These are phyloP conservation scores for Pichia kudriavzevii DNA, from an alignment of 1,139 yeast species.

Conservation along the genomic window DNA sequence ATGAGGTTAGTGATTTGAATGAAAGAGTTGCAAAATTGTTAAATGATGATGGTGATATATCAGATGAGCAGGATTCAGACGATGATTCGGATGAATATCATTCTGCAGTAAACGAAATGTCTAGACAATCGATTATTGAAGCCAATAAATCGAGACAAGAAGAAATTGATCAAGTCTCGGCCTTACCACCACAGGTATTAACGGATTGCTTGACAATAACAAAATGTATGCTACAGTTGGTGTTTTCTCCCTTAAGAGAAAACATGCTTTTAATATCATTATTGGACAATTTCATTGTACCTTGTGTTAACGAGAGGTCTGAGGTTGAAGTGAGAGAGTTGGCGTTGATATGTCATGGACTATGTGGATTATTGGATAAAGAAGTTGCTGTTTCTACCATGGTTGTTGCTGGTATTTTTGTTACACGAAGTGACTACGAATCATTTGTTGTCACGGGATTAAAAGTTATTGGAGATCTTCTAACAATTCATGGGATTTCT, in stretches of 20 bases:
- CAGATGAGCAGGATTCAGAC: conserved; percentile 26
- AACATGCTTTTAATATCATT: conserved; percentile 68
- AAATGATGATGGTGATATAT: conserved; percentile 19
- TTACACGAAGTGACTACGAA: conserved; percentile 47
- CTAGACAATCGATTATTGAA: conserved; percentile 23
- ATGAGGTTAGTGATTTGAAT: conserved; percentile 9
- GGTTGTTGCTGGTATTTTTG: conserved; percentile 58
- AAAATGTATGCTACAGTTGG: conserved; percentile 62
- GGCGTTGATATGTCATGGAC: conserved; percentile 72
- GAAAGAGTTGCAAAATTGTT: conserved; percentile 5
- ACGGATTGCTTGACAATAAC: conserved; percentile 64
- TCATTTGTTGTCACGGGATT: conserved; percentile 55
- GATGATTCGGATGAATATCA: conserved; percentile 41
- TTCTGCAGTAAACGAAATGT: conserved; percentile 38
- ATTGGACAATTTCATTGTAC: conserved; percentile 71
- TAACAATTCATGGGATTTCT: conserved; percentile 67
- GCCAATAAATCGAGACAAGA: conserved; percentile 26
- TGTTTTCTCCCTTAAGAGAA: conserved; percentile 56
- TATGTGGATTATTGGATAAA: conserved; percentile 67
- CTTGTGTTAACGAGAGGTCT: conserved; percentile 56
- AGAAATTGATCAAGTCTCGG: conserved; percentile 29
- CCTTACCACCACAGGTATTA: conserved; percentile 43
- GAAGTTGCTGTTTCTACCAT: conserved; percentile 53
- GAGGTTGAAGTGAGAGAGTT: conserved; percentile 55
- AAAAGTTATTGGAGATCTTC: conserved; percentile 67